These are phyloP conservation scores for Chlamydomonas reinhardtii DNA, from an alignment of 163 green algal genomes.

Conservation along the genomic window DNA sequence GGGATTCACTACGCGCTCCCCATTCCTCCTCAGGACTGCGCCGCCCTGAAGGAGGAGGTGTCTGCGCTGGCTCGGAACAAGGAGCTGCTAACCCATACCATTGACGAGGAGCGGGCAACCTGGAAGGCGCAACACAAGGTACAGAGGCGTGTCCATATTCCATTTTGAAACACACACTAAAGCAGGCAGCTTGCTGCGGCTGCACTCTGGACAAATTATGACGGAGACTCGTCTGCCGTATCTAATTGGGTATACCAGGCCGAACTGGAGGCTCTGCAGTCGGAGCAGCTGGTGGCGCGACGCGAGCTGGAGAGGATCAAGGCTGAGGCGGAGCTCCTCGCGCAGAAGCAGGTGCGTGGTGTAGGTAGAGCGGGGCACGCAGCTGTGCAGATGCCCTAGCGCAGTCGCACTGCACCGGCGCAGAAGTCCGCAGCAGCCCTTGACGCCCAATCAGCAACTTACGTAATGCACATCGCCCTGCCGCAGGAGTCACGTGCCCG, in stretches of 20 bases:
- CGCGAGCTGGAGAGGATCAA: slow-evolving; percentile 62
- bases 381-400: neutral
- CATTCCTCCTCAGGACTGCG: slow-evolving; percentile 8
- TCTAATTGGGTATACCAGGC: too few relatives aligned
- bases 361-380: slow-evolving; percentile 43
- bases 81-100: slow-evolving; percentile 1
- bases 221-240: too few relatives aligned
- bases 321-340: slow-evolving; percentile 50
- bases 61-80: slow-evolving; percentile 9
- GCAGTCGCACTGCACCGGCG: too few relatives aligned
- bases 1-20: too few relatives aligned
- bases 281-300: slow-evolving; percentile 48
- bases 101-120: slow-evolving; percentile 7
- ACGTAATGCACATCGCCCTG: too few relatives aligned
- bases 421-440: too few relatives aligned
- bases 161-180: too few relatives aligned
- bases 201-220: too few relatives aligned
- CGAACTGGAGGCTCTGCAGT: slow-evolving; percentile 60
- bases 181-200: too few relatives aligned
- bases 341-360: slow-evolving; percentile 40
- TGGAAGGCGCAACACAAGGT: slow-evolving; percentile 38
- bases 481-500: slow-evolving; percentile 11
- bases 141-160: too few relatives aligned
- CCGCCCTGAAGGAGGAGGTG: slow-evolving; percentile 25
- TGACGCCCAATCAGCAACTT: too few relatives aligned